phyloP scores from a whole-genome alignment of 495 filamentous ascomycete species.

The Penicillium taxi region DNA sequence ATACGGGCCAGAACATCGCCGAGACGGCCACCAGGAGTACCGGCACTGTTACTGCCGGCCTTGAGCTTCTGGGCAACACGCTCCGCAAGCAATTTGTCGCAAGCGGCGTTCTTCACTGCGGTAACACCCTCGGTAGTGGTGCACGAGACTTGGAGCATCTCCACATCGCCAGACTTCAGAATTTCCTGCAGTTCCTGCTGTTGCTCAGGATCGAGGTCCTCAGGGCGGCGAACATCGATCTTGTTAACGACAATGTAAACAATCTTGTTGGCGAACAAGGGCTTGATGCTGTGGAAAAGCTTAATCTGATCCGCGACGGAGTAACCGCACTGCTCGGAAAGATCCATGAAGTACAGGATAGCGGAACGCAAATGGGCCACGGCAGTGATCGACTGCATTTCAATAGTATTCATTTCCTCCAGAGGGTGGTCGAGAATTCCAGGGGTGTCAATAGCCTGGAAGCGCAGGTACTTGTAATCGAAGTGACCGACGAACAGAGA shows the following conservation, averaged over 20 bases:
- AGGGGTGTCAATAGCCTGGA: slow-evolving; percentile 83
- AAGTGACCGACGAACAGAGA: slow-evolving; percentile 96
- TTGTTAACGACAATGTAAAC: slow-evolving; percentile 97
- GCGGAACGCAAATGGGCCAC: slow-evolving; percentile 93
- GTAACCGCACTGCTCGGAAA: slow-evolving; percentile 96
- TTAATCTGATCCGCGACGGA: slow-evolving; percentile 84
- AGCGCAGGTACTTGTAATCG: slow-evolving; percentile 95
- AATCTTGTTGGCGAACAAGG: slow-evolving; percentile 92
- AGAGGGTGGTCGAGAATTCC: slow-evolving; percentile 96
- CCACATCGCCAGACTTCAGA: slow-evolving; percentile 76
- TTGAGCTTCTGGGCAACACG: slow-evolving; percentile 93
- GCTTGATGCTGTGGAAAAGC: slow-evolving; percentile 91
- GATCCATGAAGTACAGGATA: slow-evolving; percentile 96
- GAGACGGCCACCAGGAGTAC: slow-evolving; percentile 65
- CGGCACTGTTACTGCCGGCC: slow-evolving; percentile 67
- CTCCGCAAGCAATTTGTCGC: slow-evolving; percentile 85
- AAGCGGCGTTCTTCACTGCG: slow-evolving; percentile 87
- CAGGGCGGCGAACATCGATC: slow-evolving; percentile 81
- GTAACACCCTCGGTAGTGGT: slow-evolving; percentile 92
- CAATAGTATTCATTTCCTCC: slow-evolving; percentile 99
- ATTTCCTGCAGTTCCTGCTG: slow-evolving; percentile 71
- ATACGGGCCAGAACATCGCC: slow-evolving; percentile 87
- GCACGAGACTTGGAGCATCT: slow-evolving; percentile 86
- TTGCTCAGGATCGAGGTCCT: slow-evolving; percentile 77
- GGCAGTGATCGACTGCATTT: slow-evolving; percentile 96